These are phyloP conservation scores for Sisymbrium altissimum DNA, from an alignment of 345 rosid species.

Conservation along the genomic window DNA sequence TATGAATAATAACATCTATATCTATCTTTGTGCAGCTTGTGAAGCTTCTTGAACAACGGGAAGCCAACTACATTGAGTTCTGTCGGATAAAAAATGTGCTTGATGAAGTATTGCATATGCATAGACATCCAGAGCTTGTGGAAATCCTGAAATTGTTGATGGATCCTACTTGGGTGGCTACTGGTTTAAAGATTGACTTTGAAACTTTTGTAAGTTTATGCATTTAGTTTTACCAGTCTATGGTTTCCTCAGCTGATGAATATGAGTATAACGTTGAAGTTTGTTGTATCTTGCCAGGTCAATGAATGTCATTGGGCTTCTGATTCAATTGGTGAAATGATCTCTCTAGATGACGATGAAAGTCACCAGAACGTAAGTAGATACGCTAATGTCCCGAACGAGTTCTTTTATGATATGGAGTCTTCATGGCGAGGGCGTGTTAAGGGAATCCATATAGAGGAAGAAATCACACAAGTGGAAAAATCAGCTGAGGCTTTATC, in stretches of 20 bases:
- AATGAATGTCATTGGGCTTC: slow-evolving; percentile 74
- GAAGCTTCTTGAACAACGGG: slow-evolving; percentile 89
- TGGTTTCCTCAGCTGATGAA: not conserved
- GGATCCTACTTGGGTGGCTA: slow-evolving; percentile 94
- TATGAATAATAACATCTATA: slow-evolving; percentile 4
- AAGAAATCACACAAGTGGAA: slow-evolving; percentile 62
- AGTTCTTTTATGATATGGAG: slow-evolving; percentile 90
- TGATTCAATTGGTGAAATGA: slow-evolving; percentile 61
- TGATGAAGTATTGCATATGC: slow-evolving; percentile 81
- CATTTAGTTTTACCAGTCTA: not conserved
- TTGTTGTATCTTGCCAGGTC: slow-evolving; percentile 46
- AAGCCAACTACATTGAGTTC: slow-evolving; percentile 92
- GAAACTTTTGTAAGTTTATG: slow-evolving; percentile 56
- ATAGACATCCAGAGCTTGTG: slow-evolving; percentile 52
- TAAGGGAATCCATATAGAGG: slow-evolving; percentile 69
- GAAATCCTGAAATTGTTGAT: slow-evolving; percentile 69
- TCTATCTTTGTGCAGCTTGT: slow-evolving; percentile 64
- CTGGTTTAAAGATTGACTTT: slow-evolving; percentile 87
- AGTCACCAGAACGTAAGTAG: slow-evolving; percentile 49
- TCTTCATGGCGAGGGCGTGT: slow-evolving; percentile 84
- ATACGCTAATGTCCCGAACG: slow-evolving; percentile 52
- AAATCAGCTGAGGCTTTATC: slow-evolving; percentile 68
- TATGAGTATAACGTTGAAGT: not conserved
- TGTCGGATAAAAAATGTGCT: slow-evolving; percentile 80
- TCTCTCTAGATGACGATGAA: slow-evolving; percentile 61